Percentiles rank a stretch among this genome's conserved stretches.
phyloP scores from a whole-genome alignment of 495 filamentous ascomycete genomes.

The Evernia prunastri region DNA sequence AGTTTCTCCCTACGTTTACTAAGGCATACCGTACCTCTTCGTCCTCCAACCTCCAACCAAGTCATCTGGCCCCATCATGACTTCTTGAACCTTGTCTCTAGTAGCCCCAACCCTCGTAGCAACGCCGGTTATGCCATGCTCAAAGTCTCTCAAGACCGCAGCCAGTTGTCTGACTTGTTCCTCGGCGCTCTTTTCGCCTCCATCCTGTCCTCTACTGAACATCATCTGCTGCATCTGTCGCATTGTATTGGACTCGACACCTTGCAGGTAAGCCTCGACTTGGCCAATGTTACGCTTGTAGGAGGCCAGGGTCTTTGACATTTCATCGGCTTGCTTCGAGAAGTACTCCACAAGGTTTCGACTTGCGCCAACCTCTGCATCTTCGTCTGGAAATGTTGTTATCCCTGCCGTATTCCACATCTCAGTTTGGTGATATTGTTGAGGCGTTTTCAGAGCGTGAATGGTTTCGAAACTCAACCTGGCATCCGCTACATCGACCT shows the following conservation, averaged over 20 bases:
- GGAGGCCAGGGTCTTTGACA: conserved; percentile 56
- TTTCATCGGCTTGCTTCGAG: conserved; percentile 61
- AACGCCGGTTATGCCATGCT: conserved; percentile 69
- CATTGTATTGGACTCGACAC: conserved; percentile 62
- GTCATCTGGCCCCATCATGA: conserved; percentile 46
- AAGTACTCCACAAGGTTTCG: conserved; percentile 69
- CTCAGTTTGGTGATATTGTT: conserved; percentile 60
- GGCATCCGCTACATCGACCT: conserved; percentile 63
- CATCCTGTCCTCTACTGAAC: conserved; percentile 47
- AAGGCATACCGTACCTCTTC: conserved; percentile 8
- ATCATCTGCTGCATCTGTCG: conserved; percentile 64
- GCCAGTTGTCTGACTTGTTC: conserved; percentile 54
- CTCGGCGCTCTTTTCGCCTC: conserved; percentile 38
- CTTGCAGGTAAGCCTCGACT: conserved; percentile 74
- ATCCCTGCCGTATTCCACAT: conserved; percentile 43
- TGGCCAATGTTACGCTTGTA: conserved; percentile 68
- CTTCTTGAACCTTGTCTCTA: conserved; percentile 63
- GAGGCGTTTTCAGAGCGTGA: conserved; percentile 67
- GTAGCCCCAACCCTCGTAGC: conserved; percentile 62
- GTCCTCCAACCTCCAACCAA: neutral
- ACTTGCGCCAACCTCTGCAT: conserved; percentile 43
- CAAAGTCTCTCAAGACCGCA: conserved; percentile 67
- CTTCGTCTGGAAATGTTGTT: conserved; percentile 45
- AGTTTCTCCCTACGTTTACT: neutral
- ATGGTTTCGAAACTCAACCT: conserved; percentile 67